Base-by-base conservation (phyloP, 2,329 filamentous ascomycete species). In the Botrytis paeoniae region DNA sequence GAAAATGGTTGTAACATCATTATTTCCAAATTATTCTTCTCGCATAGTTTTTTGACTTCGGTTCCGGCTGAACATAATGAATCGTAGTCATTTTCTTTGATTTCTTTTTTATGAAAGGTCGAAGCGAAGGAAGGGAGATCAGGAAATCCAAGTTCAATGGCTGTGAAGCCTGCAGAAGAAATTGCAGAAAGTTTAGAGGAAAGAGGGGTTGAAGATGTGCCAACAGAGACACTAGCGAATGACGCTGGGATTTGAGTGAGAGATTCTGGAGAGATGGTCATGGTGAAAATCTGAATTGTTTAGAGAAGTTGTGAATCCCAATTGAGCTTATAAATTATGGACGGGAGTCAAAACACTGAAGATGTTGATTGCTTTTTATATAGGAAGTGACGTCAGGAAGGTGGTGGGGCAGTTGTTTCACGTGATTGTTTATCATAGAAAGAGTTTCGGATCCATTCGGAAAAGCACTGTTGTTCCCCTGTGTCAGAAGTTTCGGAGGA, bases 1-100 rank as follows among this genome's bases (percentile, higher is more conserved):
- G 89, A 83, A 77, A 95, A 94, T 0, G 92, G 92, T 78, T 95
- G 92, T 9, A 94, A 82, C 84, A 94, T 91, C 80, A 94, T 85
- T 72, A 94, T 86, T 51, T 85, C 83, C 1, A 94, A 81, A 0
- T 83, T 81, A 48, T 89, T 83, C 18, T 86, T 83, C 39, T 86
- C 82, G 66, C 87, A 89, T 64, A 91, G 80, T 0, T 82, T 81
- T 69, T 84, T 86, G 68, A 93, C 86, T 57, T 88, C 83, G 25
- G 79, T 78, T 0, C 87, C 89, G 0, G 90, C 86, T 2, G 83
- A 81, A 71, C 85, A 85, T 0, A 94, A 84, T 4, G 85, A 81
- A 29, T 86, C 82, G 77, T 89, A 93, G 79, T 93, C 87, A 61
- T 89, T 84, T 0, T 87, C 83, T 1, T 83, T 82, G 16, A 92